These are phyloP conservation scores for Akanthomyces uredinophilus DNA, from an alignment of 2,329 filamentous ascomycete species.

Conservation along the genomic window DNA sequence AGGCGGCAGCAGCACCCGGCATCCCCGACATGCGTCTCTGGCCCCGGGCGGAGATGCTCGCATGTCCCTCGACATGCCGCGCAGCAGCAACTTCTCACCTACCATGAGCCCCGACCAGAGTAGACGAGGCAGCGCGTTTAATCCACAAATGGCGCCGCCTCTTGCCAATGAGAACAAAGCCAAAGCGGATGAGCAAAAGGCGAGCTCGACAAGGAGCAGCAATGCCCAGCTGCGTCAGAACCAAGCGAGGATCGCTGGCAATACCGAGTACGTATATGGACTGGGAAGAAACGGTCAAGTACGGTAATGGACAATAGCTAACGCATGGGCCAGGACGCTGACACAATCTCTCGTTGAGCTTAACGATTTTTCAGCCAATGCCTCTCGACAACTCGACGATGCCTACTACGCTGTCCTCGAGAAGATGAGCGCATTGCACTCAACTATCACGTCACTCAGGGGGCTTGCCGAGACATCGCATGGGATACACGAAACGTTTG, in stretches of 20 bases:
- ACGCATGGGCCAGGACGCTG: slow-evolving; percentile 35
- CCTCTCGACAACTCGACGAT: slow-evolving; percentile 64
- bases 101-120: slow-evolving; percentile 39
- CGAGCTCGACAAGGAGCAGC: slow-evolving; percentile 23
- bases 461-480: slow-evolving; percentile 60
- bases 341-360: slow-evolving; percentile 50
- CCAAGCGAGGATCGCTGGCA: slow-evolving; percentile 24
- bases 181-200: slow-evolving; percentile 22
- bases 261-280: slow-evolving; percentile 27
- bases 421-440: slow-evolving; percentile 59
- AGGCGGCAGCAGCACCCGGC: slow-evolving; percentile 22
- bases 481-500: slow-evolving; percentile 54
- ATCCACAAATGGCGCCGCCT: slow-evolving; percentile 19
- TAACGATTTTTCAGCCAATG: slow-evolving; percentile 53
- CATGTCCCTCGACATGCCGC: slow-evolving; percentile 41
- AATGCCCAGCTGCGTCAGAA: slow-evolving; percentile 39
- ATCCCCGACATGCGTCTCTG: slow-evolving; percentile 24
- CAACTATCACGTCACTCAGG: slow-evolving; percentile 59
- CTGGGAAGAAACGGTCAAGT: neutral
- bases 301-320: neutral
- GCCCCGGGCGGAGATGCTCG: slow-evolving; percentile 20
- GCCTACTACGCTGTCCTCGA: slow-evolving; percentile 70
- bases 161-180: slow-evolving; percentile 3
- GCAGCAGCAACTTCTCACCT: slow-evolving; percentile 41
- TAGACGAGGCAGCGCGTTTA: slow-evolving; percentile 37